Conservation (phyloP, 2,329 filamentous ascomycete species). For the Whalleya microplaca region DNA sequence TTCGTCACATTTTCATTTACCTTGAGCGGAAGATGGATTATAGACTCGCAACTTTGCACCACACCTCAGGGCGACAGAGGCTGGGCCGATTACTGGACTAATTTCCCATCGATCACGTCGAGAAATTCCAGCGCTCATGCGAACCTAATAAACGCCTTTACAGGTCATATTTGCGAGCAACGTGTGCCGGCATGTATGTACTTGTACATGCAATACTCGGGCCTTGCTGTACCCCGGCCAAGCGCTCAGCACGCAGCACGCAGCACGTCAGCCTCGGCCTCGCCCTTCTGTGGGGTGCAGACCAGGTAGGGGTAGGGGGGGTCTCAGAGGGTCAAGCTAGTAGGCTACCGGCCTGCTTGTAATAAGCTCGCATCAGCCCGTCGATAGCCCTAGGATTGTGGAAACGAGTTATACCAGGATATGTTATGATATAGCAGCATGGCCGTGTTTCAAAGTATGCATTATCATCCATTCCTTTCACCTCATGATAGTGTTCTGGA, state of each 20-base stretch:
- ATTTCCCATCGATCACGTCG: not conserved
- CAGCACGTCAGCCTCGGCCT: slow-evolving; percentile 29
- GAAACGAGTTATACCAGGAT: not conserved
- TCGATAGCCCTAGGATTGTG: not conserved
- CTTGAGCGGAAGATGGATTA: slow-evolving; percentile 15
- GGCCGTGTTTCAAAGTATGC: slow-evolving; percentile 27
- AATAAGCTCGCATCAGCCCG: not conserved
- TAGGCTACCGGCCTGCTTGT: not conserved
- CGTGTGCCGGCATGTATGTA: slow-evolving; percentile 8
- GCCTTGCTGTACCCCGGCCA: slow-evolving; percentile 15
- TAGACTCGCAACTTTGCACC: slow-evolving; percentile 23
- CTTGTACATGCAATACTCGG: not conserved
- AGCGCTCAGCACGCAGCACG: slow-evolving; percentile 13
- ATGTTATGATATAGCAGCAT: slow-evolving; percentile 14
- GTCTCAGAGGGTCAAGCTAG: slow-evolving; percentile 1
- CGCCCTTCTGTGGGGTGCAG: slow-evolving; percentile 32
- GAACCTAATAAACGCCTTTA: not conserved
- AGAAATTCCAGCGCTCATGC: not conserved
- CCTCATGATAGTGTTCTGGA: slow-evolving; percentile 25
- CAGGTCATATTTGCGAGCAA: not conserved
- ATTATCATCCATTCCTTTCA: slow-evolving; percentile 14
- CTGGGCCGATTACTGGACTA: slow-evolving; percentile 2
- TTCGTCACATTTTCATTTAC: slow-evolving; percentile 23
- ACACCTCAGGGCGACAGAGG: slow-evolving; percentile 15
- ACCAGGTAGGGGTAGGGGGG: slow-evolving; percentile 6